phyloP scores from a whole-genome alignment of 2,329 filamentous ascomycete species.

The Coleophoma crateriformis region DNA sequence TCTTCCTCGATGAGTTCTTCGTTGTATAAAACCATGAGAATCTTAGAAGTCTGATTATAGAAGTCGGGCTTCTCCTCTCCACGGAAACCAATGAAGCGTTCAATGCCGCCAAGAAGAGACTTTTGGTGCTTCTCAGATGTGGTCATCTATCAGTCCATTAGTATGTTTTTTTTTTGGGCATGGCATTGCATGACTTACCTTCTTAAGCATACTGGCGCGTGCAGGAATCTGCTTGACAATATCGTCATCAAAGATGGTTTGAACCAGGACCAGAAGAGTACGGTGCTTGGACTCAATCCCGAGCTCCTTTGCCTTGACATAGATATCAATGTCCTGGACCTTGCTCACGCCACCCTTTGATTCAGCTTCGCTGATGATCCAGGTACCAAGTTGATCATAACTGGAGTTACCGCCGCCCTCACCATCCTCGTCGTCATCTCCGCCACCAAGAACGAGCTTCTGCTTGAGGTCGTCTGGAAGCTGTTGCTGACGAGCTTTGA shows the following conservation, averaged over 20 bases:
- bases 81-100: slow-evolving; percentile 73
- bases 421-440: slow-evolving; percentile 74
- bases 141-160: slow-evolving; percentile 50
- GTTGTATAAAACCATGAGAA: slow-evolving; percentile 87
- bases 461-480: slow-evolving; percentile 94
- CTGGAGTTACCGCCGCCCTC: slow-evolving; percentile 68
- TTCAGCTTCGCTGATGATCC: slow-evolving; percentile 73
- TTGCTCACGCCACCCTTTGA: slow-evolving; percentile 70
- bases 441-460: slow-evolving; percentile 75
- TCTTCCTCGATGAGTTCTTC: slow-evolving; percentile 86
- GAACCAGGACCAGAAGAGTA: slow-evolving; percentile 84
- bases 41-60: slow-evolving; percentile 71
- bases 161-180: too few relatives aligned
- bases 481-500: slow-evolving; percentile 88
- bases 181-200: slow-evolving; percentile 45
- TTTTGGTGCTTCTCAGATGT: slow-evolving; percentile 93
- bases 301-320: slow-evolving; percentile 93
- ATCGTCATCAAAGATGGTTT: slow-evolving; percentile 89
- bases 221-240: slow-evolving; percentile 81
- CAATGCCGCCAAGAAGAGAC: slow-evolving; percentile 88
- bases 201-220: slow-evolving; percentile 84
- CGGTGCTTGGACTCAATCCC: slow-evolving; percentile 94
- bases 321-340: slow-evolving; percentile 85
- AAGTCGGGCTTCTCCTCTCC: slow-evolving; percentile 77
- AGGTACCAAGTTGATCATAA: slow-evolving; percentile 90